Percentiles rank a stretch among this genome's conserved stretches.
Evolutionary conservation across 169 alveolate genomes (phyloP).

Genomic region (Pseudocohnilembus persalinus): DNA sequence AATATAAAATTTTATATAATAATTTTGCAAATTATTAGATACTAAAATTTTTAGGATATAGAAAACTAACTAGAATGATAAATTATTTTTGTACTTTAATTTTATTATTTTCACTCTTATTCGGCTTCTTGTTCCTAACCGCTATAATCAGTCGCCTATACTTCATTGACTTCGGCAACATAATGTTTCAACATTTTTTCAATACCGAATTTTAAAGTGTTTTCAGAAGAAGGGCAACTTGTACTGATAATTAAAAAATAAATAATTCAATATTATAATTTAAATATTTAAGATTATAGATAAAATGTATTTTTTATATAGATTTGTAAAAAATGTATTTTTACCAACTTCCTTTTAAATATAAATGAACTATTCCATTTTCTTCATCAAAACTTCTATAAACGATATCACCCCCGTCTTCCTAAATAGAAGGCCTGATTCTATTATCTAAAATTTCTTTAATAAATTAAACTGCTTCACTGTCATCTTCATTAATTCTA

Average conservation of each 20-base stretch:
- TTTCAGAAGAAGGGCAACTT: conserved; percentile 83
- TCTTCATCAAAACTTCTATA: conserved; percentile 73
- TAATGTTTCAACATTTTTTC: conserved; percentile 82
- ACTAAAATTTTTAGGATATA: neutral
- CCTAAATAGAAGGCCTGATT: conserved; percentile 71
- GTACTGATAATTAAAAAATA: conserved; percentile 17
- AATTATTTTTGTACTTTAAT: neutral
- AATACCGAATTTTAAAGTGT: conserved; percentile 80
- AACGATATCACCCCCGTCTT: conserved; percentile 90
- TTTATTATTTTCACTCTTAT: no score
- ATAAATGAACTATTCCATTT: conserved; percentile 68
- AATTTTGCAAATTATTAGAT: no score
- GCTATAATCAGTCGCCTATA: conserved; percentile 55
- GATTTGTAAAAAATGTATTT: neutral
- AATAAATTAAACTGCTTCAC: conserved; percentile 64
- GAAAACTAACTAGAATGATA: neutral
- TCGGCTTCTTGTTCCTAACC: conserved; percentile 3
- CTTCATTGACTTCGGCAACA: conserved; percentile 74
- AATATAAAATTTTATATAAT: no score
- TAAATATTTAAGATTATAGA: no score
- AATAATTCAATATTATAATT: neutral
- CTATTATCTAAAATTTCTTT: conserved; percentile 79
- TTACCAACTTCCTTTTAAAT: conserved; percentile 82
- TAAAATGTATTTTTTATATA: no score
- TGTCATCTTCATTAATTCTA: conserved; percentile 54